Evolutionary conservation across 768 basidiomycete genomes (phyloP), one percentile per base, ranked within the genome.

Genomic region (Mycena olivaceomarginata): DNA sequence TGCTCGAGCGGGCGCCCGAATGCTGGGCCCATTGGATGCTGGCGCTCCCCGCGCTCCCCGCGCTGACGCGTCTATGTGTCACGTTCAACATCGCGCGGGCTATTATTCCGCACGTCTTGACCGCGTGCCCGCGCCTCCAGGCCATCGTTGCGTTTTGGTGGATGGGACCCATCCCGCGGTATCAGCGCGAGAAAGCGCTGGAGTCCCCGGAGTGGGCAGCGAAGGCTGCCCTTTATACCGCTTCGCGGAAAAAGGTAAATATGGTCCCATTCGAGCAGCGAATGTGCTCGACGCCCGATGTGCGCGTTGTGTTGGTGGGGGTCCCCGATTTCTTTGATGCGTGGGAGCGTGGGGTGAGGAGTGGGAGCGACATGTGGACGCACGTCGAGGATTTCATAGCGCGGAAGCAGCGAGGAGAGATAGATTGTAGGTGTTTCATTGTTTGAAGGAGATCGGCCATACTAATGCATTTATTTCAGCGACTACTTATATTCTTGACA

Each of bases 271-370:
- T 56, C 53, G 8, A 56, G 53, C 53, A 12, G n/a, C 20, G 20
- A 22, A 22, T 56, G 53, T 22, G 53, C 53, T 22, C 53, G 53
- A 56, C n/a, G 53, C 53, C 53, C 53, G 53, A 56, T 56, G 53
- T 31, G 31, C 31, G 31, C 31, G 31, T 31, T 31, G 31, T 31
- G 31, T 31, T 31, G 31, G 31, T 31, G 53, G 53, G n/a, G 53
- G 53, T 56, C n/a, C 53, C 53, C 53, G 53, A 56, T 56, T 56
- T 56, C 11, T 56, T 56, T 56, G 53, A 56, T 22, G 20, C 53
- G n/a, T 56, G 53, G 53, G 53, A 56, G n/a, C 53, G 53, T 56
- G 53, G 53, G 53, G 53, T 22, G n/a, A n/a, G 53, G 53, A 56
- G 53, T 56, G 53, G 53, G 53, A 56, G 22, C n/a, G 53, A 56